Evolutionary conservation across 352 stramenopile genomes (phyloP), one percentile per base, ranked within the genome.

Genomic region (Saprolegnia diclina): DNA sequence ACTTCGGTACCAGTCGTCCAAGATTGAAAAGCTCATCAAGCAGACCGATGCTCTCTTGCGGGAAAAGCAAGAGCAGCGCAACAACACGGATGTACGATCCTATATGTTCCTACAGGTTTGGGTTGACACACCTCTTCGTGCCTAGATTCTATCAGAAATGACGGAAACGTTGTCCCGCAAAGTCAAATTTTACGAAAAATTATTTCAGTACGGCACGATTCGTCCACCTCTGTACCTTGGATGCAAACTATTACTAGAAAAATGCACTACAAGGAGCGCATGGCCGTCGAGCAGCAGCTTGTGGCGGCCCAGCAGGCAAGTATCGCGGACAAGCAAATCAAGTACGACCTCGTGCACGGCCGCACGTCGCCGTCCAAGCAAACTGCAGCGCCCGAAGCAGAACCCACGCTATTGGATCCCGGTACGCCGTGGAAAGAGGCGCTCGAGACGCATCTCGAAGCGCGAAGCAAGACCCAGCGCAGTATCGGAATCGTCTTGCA

Each of bases 61-160:
- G 13, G 75, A 86, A 57, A 84, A 82, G 38, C 77, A 73, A 37
- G 73, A 73, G 16, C 53, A 55, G 6, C 76, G 72, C 57, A 64
- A 64, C 56, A 64, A 64, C 56, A 64, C 56, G 10, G 56, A 64
- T 32, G 56, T 52, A 64, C 38, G 35, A 26, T 6, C 14, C 14
- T 62, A 2, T 7, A 0, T 14, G 7, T 37, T 22, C 0, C 24
- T 48, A 18, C n/a, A n/a, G n/a, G n/a, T n/a, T n/a, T n/a, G n/a
- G n/a, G n/a, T 45, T 78, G 85, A 5, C 79, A n/a, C 42, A 10
- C 7, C 42, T 48, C 3, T 7, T n/a, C 13, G 86, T 22, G 80
- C 81, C 71, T 72, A 80, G 50, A 74, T 90, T 6, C 77, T 85
- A 18, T 78, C 87, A n/a, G 78, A 86, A 24, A 90, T 90, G 80